Conservation (phyloP, 805 yeast species). For the Teunomyces barrocoloradensis region DNA sequence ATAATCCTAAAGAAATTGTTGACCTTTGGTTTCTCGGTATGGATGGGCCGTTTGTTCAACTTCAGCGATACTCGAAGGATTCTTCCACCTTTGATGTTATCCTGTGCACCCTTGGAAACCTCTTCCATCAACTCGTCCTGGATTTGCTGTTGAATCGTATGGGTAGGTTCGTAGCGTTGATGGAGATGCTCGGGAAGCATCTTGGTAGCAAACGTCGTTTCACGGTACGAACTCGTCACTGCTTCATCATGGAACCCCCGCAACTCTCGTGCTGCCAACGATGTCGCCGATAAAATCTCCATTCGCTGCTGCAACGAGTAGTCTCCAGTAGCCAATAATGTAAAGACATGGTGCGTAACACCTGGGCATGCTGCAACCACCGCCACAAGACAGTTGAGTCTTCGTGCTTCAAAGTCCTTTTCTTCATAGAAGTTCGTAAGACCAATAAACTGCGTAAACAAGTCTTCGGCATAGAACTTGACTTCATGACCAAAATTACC, state of each 20-base stretch:
- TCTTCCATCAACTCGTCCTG: slow-evolving; percentile 35
- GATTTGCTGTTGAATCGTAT: slow-evolving; percentile 16
- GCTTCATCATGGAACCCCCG: slow-evolving; percentile 56
- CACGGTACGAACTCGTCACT: slow-evolving; percentile 35
- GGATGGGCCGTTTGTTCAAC: slow-evolving; percentile 13
- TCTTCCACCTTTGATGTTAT: slow-evolving; percentile 37
- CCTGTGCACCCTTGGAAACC: slow-evolving; percentile 29
- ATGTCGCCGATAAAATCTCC: slow-evolving; percentile 61
- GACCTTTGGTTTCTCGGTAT: slow-evolving; percentile 16
- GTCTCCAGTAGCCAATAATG: slow-evolving; percentile 64
- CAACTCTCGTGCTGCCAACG: slow-evolving; percentile 71
- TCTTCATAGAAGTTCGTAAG: slow-evolving; percentile 58
- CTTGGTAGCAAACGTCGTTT: slow-evolving; percentile 34
- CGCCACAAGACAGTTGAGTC: slow-evolving; percentile 63
- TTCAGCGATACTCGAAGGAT: slow-evolving; percentile 42
- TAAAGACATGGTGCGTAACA: slow-evolving; percentile 45
- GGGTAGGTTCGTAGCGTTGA: slow-evolving; percentile 31
- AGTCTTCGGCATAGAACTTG: slow-evolving; percentile 50
- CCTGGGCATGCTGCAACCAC: slow-evolving; percentile 50
- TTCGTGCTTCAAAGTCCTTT: slow-evolving; percentile 58
- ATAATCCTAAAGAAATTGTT: slow-evolving; percentile 38
- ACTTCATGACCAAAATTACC: slow-evolving; percentile 59
- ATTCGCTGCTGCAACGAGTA: slow-evolving; percentile 78
- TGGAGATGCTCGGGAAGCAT: slow-evolving; percentile 50
- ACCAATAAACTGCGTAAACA: slow-evolving; percentile 51